Percentiles rank a stretch among this genome's conserved stretches.
phyloP scores from a whole-genome alignment of 139 green algal genomes.

The Volvox africanus region DNA sequence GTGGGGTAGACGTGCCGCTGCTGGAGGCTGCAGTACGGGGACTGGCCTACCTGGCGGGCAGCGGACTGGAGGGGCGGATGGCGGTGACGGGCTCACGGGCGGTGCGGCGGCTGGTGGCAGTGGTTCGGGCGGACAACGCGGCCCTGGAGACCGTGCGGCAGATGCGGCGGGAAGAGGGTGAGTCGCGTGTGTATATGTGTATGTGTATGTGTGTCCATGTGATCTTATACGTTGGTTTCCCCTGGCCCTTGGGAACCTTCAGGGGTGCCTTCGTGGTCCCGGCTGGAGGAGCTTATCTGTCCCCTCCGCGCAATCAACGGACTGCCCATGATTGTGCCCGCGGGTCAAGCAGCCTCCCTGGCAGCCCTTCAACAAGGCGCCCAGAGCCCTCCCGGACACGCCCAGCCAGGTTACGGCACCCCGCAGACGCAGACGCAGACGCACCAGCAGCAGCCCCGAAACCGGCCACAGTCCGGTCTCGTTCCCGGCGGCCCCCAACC shows the following conservation, averaged over 20 bases:
- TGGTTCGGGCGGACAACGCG: slow-evolving; percentile 53
- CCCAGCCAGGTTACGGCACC: too few species aligned
- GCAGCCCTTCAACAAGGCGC: slow-evolving; percentile 9
- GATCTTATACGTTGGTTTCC: not conserved
- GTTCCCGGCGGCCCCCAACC: not conserved
- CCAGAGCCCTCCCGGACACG: too few species aligned
- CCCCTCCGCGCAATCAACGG: slow-evolving; percentile 57
- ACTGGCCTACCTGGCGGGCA: slow-evolving; percentile 48
- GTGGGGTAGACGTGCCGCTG: slow-evolving; percentile 51
- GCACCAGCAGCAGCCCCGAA: not conserved
- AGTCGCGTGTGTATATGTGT: not conserved
- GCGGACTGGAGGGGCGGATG: slow-evolving; percentile 26
- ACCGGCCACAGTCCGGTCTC: not conserved
- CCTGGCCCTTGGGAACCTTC: not conserved
- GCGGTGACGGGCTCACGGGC: slow-evolving; percentile 30
- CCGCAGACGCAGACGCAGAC: not conserved
- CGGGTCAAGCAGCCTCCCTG: slow-evolving; percentile 8
- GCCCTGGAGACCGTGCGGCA: slow-evolving; percentile 51
- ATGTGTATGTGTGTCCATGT: too few species aligned
- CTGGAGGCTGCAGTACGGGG: slow-evolving; percentile 53
- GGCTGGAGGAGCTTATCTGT: slow-evolving; percentile 49
- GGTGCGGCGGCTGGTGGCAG: slow-evolving; percentile 50
- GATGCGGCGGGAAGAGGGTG: slow-evolving; percentile 8
- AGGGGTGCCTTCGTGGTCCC: slow-evolving; percentile 22
- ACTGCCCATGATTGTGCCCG: slow-evolving; percentile 36